phyloP scores from a whole-genome alignment of 768 basidiomycete genomes.

The Trametopsis cervina region DNA sequence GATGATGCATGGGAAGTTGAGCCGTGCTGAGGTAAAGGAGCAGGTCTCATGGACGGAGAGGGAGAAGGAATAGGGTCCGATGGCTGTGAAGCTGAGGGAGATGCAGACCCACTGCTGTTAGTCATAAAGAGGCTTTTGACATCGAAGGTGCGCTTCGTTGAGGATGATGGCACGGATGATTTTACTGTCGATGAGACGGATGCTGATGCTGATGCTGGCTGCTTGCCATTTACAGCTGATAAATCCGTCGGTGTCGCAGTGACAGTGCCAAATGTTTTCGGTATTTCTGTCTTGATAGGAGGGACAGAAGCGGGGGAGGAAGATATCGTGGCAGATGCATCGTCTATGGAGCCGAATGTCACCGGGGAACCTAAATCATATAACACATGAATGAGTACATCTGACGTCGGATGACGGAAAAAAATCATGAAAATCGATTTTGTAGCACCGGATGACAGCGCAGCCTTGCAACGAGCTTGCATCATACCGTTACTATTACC shows the following conservation, averaged over 20 bases:
- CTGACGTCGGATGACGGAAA: neutral
- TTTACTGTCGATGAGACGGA: conserved; percentile 27
- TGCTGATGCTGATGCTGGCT: conserved; percentile 38
- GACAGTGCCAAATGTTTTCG: conserved; percentile 80
- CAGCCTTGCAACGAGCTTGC: neutral
- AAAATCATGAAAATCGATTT: neutral
- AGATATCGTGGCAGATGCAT: conserved; percentile 67
- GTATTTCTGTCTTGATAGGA: conserved; percentile 58
- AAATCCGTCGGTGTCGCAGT: conserved; percentile 44
- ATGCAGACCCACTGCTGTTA: conserved; percentile 15
- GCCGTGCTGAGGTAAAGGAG: conserved; percentile 43
- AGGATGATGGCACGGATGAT: conserved; percentile 27
- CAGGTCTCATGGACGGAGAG: conserved; percentile 50
- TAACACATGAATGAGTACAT: neutral
- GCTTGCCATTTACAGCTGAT: conserved; percentile 59
- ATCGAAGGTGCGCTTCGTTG: conserved; percentile 31
- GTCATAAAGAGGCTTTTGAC: conserved; percentile 59
- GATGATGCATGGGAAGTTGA: conserved; percentile 23
- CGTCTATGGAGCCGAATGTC: conserved; percentile 89
- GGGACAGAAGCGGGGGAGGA: conserved; percentile 71
- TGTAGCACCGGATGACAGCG: neutral
- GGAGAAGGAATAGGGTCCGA: conserved; percentile 34
- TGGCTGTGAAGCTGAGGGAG: conserved; percentile 23
- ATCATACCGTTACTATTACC: conserved; percentile 1
- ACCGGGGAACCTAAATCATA: conserved; percentile 52